Percentiles rank a stretch among this genome's conserved stretches.
phyloP scores from a whole-genome alignment of 164 flowering plant genomes.

The Piper longum region DNA sequence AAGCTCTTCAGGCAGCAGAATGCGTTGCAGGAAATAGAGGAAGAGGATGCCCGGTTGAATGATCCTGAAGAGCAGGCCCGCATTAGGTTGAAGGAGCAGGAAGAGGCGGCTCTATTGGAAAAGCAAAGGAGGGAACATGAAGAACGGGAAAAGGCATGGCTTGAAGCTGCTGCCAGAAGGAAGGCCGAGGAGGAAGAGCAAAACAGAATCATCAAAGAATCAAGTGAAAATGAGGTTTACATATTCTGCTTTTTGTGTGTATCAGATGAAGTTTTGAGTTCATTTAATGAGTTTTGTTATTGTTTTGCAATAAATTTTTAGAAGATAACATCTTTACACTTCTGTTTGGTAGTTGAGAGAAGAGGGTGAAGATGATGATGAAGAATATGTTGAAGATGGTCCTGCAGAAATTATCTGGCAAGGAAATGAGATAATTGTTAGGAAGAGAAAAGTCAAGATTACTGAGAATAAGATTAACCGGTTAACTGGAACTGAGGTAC shows the following conservation, averaged over 20 bases:
- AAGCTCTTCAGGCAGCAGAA: constrained; percentile 47
- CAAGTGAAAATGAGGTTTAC: constrained; percentile 18
- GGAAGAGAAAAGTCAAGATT: constrained; percentile 71
- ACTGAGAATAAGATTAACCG: constrained; percentile 28
- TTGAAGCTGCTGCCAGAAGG: constrained; percentile 28
- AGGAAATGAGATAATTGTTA: constrained; percentile 91
- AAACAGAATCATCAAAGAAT: constrained; percentile 22
- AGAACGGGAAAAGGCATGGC: constrained; percentile 67
- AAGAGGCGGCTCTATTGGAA: constrained; percentile 46
- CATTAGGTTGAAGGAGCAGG: constrained; percentile 35
- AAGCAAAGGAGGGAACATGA: constrained; percentile 53
- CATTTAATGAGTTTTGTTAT: not conserved
- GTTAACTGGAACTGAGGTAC: constrained; percentile 33
- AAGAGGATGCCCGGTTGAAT: constrained; percentile 45
- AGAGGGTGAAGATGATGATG: constrained; percentile 45
- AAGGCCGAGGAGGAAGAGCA: constrained; percentile 32
- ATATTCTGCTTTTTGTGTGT: not conserved
- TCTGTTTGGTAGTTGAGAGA: constrained; percentile 11
- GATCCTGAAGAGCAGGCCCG: constrained; percentile 58
- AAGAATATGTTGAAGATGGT: constrained; percentile 84
- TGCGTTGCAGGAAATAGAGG: constrained; percentile 44
- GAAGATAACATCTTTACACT: not conserved
- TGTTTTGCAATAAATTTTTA: not conserved
- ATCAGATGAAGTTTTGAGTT: not conserved
- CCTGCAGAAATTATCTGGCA: constrained; percentile 95